Percentiles rank a stretch among this genome's conserved stretches.
Conservation (phyloP, 352 stramenopile species). For the Pythium phragmitis region DNA sequence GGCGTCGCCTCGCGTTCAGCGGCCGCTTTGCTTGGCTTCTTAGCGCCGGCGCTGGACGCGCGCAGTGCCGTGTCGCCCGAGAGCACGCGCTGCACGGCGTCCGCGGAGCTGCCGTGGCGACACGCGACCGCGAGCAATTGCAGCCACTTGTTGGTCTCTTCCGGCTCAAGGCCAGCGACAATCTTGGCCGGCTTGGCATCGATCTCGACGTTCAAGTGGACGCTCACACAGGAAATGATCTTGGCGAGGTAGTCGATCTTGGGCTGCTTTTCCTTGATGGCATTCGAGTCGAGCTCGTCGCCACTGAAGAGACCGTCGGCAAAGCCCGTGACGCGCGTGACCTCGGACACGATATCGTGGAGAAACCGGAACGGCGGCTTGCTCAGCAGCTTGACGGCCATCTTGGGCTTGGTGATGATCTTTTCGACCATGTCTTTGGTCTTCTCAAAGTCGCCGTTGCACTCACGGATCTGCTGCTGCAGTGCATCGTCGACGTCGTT, state of each 20-base stretch:
- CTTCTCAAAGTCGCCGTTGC: conserved; percentile 73
- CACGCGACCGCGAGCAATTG: conserved; percentile 88
- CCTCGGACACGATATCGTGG: conserved; percentile 81
- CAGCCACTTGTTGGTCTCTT: conserved; percentile 94
- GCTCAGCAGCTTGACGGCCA: conserved; percentile 75
- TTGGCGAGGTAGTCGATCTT: conserved; percentile 92
- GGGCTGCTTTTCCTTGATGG: conserved; percentile 92
- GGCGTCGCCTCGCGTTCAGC: conserved; percentile 49
- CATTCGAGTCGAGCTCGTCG: conserved; percentile 88
- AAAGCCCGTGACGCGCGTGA: conserved; percentile 81
- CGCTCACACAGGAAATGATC: conserved; percentile 89
- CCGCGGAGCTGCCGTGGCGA: conserved; percentile 52
- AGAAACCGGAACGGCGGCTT: conserved; percentile 90
- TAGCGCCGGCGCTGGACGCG: conserved; percentile 29
- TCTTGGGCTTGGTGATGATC: conserved; percentile 84
- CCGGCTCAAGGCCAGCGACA: conserved; percentile 91
- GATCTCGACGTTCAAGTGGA: conserved; percentile 78
- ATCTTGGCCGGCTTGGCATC: conserved; percentile 86
- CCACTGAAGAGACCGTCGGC: conserved; percentile 79
- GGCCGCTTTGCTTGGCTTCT: conserved; percentile 30
- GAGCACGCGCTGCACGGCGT: conserved; percentile 73
- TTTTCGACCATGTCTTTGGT: conserved; percentile 78
- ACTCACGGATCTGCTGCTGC: conserved; percentile 58
- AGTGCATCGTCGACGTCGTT: conserved; percentile 50
- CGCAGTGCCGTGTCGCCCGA: conserved; percentile 50